Evolutionary conservation across 2,329 filamentous ascomycete species (phyloP).

Genomic region (Septoria linicola): DNA sequence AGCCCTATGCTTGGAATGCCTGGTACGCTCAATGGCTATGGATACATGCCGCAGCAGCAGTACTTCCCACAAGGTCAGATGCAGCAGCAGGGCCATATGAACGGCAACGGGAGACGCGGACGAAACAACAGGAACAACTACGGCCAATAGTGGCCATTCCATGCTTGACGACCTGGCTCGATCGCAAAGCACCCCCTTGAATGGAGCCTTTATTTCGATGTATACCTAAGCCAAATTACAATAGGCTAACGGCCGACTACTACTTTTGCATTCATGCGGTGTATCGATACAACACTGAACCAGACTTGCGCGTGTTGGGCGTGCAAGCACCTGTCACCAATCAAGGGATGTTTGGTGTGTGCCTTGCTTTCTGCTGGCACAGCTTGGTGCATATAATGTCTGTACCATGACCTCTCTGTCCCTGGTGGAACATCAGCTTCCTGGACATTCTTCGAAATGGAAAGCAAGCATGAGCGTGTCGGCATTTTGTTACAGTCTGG

Average conservation of each 20-base stretch:
- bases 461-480: not conserved
- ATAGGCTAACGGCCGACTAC: conserved; percentile 1
- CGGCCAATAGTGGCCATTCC: conserved; percentile 1
- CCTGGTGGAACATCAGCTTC: conserved; percentile 9
- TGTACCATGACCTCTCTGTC: too few relatives aligned
- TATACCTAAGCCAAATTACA: conserved; percentile 8
- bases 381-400: not conserved
- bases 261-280: too few relatives aligned
- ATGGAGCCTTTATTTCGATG: not conserved
- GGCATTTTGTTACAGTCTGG: too few relatives aligned
- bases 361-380: not conserved
- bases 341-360: not conserved
- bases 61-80: conserved; percentile 28
- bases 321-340: too few relatives aligned
- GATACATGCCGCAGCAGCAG: conserved; percentile 31
- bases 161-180: too few relatives aligned
- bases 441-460: conserved; percentile 8
- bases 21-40: conserved; percentile 30
- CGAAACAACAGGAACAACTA: conserved; percentile 9
- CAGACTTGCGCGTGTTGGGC: too few relatives aligned
- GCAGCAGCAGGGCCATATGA: conserved; percentile 23
- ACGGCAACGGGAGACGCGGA: conserved; percentile 25
- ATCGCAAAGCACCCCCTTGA: too few relatives aligned
- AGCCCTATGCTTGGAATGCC: conserved; percentile 34
- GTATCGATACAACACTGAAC: too few relatives aligned